phyloP scores from a whole-genome alignment of 495 filamentous ascomycete species.

The Letharia columbiana region DNA sequence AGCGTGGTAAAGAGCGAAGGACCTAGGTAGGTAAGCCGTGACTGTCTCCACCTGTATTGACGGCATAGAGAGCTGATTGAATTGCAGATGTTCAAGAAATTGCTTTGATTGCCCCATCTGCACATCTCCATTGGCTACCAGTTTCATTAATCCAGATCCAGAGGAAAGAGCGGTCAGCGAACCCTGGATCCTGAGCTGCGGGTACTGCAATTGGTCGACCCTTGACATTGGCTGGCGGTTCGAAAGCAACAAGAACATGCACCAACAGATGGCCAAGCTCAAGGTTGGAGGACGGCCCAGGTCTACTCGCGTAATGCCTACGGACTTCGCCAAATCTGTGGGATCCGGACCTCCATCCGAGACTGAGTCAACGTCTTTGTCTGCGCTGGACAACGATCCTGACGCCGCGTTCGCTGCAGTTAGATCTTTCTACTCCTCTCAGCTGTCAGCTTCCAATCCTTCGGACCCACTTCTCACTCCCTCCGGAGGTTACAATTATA shows the following conservation, averaged over 20 bases:
- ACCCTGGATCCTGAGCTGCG: slow-evolving; percentile 73
- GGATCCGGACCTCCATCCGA: slow-evolving; percentile 5
- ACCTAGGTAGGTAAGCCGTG: slow-evolving; percentile 58
- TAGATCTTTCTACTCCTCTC: slow-evolving; percentile 63
- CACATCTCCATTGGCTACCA: slow-evolving; percentile 68
- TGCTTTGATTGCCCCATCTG: slow-evolving; percentile 93
- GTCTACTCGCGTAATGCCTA: slow-evolving; percentile 24
- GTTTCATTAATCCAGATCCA: slow-evolving; percentile 53
- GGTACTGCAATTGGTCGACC: slow-evolving; percentile 86
- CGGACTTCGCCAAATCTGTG: not conserved
- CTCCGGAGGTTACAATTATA: slow-evolving; percentile 54
- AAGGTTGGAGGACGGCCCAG: slow-evolving; percentile 9
- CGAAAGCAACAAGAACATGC: slow-evolving; percentile 77
- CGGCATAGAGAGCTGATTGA: not conserved
- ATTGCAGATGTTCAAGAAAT: slow-evolving; percentile 73
- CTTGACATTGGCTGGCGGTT: slow-evolving; percentile 84
- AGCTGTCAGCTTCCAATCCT: slow-evolving; percentile 51
- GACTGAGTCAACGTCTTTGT: not conserved
- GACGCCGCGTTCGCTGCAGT: slow-evolving; percentile 44
- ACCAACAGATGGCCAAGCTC: slow-evolving; percentile 60
- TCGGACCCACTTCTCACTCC: slow-evolving; percentile 42
- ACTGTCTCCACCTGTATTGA: slow-evolving; percentile 5
- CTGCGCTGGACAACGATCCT: slow-evolving; percentile 33
- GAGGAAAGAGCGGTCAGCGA: slow-evolving; percentile 37
- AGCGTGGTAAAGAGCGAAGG: slow-evolving; percentile 84